Evolutionary conservation across 306 rosid species (phyloP).

Genomic region (Prosopis cineraria): DNA sequence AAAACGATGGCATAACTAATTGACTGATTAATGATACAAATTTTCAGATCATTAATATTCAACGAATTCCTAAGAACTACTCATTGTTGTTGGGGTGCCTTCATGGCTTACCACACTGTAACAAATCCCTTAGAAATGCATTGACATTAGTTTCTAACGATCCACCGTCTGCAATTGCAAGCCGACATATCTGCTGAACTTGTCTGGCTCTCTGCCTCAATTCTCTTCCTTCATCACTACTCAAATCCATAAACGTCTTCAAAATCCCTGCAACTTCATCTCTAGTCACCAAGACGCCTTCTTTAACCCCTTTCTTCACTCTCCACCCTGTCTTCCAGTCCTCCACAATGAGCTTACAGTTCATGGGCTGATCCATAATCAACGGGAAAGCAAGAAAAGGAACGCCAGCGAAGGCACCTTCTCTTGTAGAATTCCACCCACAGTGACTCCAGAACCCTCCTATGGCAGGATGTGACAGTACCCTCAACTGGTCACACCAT

Average conservation of each 20-base stretch:
- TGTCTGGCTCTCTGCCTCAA: constrained; percentile 44
- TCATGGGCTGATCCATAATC: constrained; percentile 46
- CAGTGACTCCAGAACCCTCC: constrained; percentile 70
- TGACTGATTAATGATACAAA: background rate
- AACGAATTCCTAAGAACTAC: background rate
- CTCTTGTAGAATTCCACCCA: constrained; percentile 64
- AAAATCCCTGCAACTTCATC: constrained; percentile 41
- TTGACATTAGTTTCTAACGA: constrained; percentile 43
- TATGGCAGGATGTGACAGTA: constrained; percentile 50
- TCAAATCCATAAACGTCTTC: constrained; percentile 48
- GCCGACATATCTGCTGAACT: constrained; percentile 33
- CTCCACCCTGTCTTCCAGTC: constrained; percentile 66
- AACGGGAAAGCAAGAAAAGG: constrained; percentile 60
- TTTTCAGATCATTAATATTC: background rate
- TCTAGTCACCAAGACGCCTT: constrained; percentile 39
- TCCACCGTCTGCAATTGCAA: constrained; percentile 42
- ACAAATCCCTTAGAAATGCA: constrained; percentile 38
- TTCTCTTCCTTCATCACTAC: constrained; percentile 38
- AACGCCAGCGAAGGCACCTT: constrained; percentile 59
- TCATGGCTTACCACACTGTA: background rate
- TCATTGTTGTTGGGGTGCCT: background rate
- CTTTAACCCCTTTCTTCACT: constrained; percentile 42
- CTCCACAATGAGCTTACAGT: constrained; percentile 45
- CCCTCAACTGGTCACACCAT: constrained; percentile 71
- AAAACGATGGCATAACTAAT: background rate